A percentile compares a stretch with the other conserved stretches of the same genome.
These are phyloP conservation scores for Sugiyamaella boreocaroliniensis DNA, from an alignment of 805 yeast genomes.

Conservation along the genomic window DNA sequence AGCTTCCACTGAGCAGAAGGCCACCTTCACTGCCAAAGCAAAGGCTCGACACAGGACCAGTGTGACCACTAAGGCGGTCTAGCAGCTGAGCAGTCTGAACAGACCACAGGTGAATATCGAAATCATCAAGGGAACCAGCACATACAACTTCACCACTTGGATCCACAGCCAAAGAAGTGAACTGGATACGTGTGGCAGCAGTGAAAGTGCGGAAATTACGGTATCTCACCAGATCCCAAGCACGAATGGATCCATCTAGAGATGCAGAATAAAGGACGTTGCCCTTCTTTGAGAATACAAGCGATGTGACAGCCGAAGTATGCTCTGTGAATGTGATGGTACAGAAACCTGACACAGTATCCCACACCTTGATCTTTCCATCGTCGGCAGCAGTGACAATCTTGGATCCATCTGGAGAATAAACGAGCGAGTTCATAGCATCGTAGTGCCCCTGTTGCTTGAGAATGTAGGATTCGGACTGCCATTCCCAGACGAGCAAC, in stretches of 20 bases:
- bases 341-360: conserved; percentile 84
- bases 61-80: conserved; percentile 87
- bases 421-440: conserved; percentile 71
- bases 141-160: conserved; percentile 96
- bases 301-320: conserved; percentile 77
- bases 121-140: conserved; percentile 87
- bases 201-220: conserved; percentile 94
- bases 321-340: conserved; percentile 89
- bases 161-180: conserved; percentile 84
- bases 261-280: conserved; percentile 89
- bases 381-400: conserved; percentile 93
- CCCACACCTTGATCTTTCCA: conserved; percentile 97
- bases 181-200: conserved; percentile 81
- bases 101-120: conserved; percentile 92
- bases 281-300: conserved; percentile 81
- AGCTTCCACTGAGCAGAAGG: conserved; percentile 80
- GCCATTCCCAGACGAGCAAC: conserved; percentile 96
- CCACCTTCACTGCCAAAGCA: conserved; percentile 70
- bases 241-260: conserved; percentile 92
- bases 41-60: conserved; percentile 86
- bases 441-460: conserved; percentile 98
- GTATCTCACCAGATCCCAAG: conserved; percentile 91
- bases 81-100: conserved; percentile 91
- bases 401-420: conserved; percentile 92
- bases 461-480: conserved; percentile 87